These are phyloP conservation scores for Bisporella sp. DNA, from an alignment of 2,329 filamentous ascomycete genomes.

Conservation along the genomic window DNA sequence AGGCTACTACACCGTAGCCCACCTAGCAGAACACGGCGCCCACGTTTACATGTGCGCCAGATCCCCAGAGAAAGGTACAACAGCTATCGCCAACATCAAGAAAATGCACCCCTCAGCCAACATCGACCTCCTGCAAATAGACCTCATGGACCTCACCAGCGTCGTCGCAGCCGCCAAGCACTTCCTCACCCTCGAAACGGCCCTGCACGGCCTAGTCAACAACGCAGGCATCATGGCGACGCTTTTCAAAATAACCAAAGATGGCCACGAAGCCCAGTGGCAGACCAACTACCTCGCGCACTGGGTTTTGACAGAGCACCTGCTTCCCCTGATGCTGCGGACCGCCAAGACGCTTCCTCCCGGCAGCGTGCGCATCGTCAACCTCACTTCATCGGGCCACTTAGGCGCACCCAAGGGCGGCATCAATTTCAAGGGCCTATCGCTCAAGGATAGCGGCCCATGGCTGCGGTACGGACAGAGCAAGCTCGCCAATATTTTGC, in stretches of 20 bases:
- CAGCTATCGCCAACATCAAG: slow-evolving; percentile 15
- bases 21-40: slow-evolving; percentile 17
- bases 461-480: slow-evolving; percentile 38
- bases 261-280: slow-evolving; percentile 32
- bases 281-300: slow-evolving; percentile 27
- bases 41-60: slow-evolving; percentile 19
- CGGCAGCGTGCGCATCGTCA: slow-evolving; percentile 19
- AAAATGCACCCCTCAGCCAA: slow-evolving; percentile 9
- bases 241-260: slow-evolving; percentile 25
- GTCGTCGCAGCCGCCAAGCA: slow-evolving; percentile 24
- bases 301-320: slow-evolving; percentile 17
- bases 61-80: slow-evolving; percentile 11
- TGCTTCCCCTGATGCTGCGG: slow-evolving; percentile 15
- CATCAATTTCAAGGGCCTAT: slow-evolving; percentile 15
- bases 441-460: slow-evolving; percentile 26
- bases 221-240: slow-evolving; percentile 34
- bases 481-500: slow-evolving; percentile 39
- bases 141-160: slow-evolving; percentile 29
- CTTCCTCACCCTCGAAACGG: slow-evolving; percentile 12
- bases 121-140: slow-evolving; percentile 28
- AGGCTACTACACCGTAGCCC: slow-evolving; percentile 16
- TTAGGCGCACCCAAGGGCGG: slow-evolving; percentile 12
- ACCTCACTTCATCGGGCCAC: slow-evolving; percentile 17
- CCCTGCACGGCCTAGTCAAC: slow-evolving; percentile 35
- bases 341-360: slow-evolving; percentile 12